Evolutionary conservation across 2,329 filamentous ascomycete genomes (phyloP).

Genomic region (Pseudocercospora fijiensis): DNA sequence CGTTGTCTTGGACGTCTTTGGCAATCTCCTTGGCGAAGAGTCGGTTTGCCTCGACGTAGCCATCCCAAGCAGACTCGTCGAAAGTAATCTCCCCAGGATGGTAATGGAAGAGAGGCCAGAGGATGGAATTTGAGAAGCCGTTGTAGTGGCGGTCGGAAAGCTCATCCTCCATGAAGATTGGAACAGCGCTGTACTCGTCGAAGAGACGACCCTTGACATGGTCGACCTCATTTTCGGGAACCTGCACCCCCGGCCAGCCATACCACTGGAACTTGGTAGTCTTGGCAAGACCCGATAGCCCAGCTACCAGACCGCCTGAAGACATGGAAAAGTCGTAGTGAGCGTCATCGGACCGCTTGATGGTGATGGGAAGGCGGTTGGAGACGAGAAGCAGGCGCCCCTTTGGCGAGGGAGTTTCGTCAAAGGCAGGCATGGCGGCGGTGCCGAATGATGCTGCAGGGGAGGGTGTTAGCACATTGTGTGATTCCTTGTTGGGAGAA

Average conservation of each 20-base stretch:
- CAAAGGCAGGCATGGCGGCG: slow-evolving; percentile 36
- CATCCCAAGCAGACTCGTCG: slow-evolving; percentile 90
- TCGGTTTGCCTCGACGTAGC: slow-evolving; percentile 89
- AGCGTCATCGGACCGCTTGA: slow-evolving; percentile 88
- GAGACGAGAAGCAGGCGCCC: slow-evolving; percentile 77
- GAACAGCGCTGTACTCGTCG: slow-evolving; percentile 84
- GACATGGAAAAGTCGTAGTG: slow-evolving; percentile 95
- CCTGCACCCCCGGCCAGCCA: slow-evolving; percentile 91
- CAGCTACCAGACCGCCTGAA: slow-evolving; percentile 91
- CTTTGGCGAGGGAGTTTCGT: slow-evolving; percentile 37
- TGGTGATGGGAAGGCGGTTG: slow-evolving; percentile 93
- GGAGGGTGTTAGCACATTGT: slow-evolving; percentile 11
- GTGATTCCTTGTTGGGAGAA: not conserved
- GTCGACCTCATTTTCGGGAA: slow-evolving; percentile 77
- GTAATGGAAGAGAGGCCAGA: slow-evolving; percentile 98
- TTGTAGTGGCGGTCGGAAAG: slow-evolving; percentile 96
- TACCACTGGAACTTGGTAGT: slow-evolving; percentile 97
- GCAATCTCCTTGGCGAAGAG: slow-evolving; percentile 87
- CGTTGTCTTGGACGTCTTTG: slow-evolving; percentile 85
- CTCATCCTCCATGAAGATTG: slow-evolving; percentile 91
- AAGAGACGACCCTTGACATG: slow-evolving; percentile 74
- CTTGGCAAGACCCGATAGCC: slow-evolving; percentile 86
- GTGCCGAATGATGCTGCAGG: slow-evolving; percentile 1
- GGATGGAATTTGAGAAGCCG: slow-evolving; percentile 94
- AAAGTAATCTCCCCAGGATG: slow-evolving; percentile 98